Evolutionary conservation across 2,329 filamentous ascomycete species (phyloP).

Genomic region (Trichothecium roseum): DNA sequence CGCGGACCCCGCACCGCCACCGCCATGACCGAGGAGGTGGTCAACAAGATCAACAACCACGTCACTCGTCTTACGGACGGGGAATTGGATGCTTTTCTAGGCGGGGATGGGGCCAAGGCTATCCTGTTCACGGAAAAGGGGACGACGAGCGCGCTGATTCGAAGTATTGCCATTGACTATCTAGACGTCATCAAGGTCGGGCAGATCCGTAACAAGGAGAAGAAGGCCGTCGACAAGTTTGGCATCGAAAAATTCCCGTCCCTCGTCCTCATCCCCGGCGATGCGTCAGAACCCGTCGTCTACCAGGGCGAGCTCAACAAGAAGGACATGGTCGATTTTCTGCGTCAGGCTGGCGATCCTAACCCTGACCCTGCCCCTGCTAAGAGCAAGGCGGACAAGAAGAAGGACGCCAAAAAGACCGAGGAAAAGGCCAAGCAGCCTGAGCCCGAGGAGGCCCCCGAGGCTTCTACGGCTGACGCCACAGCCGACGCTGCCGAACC

Average conservation of each 20-base stretch:
- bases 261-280: slow-evolving; percentile 60
- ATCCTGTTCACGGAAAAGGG: slow-evolving; percentile 93
- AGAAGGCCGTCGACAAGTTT: slow-evolving; percentile 59
- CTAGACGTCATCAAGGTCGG: slow-evolving; percentile 68
- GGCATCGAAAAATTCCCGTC: slow-evolving; percentile 70
- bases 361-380: slow-evolving; percentile 59
- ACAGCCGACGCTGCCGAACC: slow-evolving; percentile 6
- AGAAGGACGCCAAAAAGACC: slow-evolving; percentile 21
- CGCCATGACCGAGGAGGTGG: slow-evolving; percentile 75
- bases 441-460: slow-evolving; percentile 16
- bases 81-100: slow-evolving; percentile 66
- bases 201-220: slow-evolving; percentile 77
- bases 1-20: slow-evolving; percentile 75
- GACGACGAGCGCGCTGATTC: slow-evolving; percentile 70
- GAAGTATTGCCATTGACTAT: slow-evolving; percentile 84
- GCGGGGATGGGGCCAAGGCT: slow-evolving; percentile 66
- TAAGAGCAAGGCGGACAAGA: slow-evolving; percentile 25
- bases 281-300: slow-evolving; percentile 54
- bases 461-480: slow-evolving; percentile 16
- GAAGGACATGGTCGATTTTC: slow-evolving; percentile 67
- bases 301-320: slow-evolving; percentile 85
- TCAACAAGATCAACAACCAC: slow-evolving; percentile 83
- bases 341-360: slow-evolving; percentile 67
- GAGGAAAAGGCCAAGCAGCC: slow-evolving; percentile 18
- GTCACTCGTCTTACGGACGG: slow-evolving; percentile 75